Conservation (phyloP, 345 rosid genomes). For the Populus simonii region DNA sequence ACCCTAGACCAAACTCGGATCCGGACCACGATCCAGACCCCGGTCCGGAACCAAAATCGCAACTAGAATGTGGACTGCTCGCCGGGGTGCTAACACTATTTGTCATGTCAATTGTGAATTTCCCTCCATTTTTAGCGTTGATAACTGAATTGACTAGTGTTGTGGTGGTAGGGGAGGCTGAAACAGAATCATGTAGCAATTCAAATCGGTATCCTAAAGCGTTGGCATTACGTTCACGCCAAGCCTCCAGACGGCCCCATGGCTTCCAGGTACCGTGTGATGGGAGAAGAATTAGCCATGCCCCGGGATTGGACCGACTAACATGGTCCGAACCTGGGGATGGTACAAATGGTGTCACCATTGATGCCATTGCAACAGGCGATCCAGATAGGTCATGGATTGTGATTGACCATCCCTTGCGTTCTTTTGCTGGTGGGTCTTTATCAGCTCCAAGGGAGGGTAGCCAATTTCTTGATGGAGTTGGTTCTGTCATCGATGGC, state of each 20-base stretch:
- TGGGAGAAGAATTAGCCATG: conserved; percentile 92
- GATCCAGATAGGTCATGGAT: conserved; percentile 96
- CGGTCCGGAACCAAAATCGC: conserved; percentile 63
- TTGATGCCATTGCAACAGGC: conserved; percentile 93
- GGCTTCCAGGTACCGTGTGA: conserved; percentile 83
- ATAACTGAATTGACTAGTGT: conserved; percentile 42
- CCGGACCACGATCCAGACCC: conserved; percentile 60
- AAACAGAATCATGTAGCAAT: conserved; percentile 58
- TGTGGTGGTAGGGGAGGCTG: conserved; percentile 28
- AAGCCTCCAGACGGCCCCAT: conserved; percentile 92
- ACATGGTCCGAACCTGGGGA: conserved; percentile 85
- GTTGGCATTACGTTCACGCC: conserved; percentile 65
- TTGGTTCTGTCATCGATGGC: conserved; percentile 45
- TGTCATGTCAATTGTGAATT: conserved; percentile 66
- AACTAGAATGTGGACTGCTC: conserved; percentile 76
- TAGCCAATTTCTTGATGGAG: conserved; percentile 45
- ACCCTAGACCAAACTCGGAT: conserved; percentile 49
- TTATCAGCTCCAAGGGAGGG: conserved; percentile 48
- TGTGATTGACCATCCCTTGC: conserved; percentile 92
- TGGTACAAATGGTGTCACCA: conserved; percentile 96
- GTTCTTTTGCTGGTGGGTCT: conserved; percentile 56
- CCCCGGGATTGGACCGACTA: conserved; percentile 79
- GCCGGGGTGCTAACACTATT: conserved; percentile 50
- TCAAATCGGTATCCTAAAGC: conserved; percentile 76
- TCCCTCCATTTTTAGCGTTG: conserved; percentile 71